Evolutionary conservation across 2,329 filamentous ascomycete species (phyloP), one percentile per base, ranked within the genome.

Genomic region (Amylocarpus encephaloides): DNA sequence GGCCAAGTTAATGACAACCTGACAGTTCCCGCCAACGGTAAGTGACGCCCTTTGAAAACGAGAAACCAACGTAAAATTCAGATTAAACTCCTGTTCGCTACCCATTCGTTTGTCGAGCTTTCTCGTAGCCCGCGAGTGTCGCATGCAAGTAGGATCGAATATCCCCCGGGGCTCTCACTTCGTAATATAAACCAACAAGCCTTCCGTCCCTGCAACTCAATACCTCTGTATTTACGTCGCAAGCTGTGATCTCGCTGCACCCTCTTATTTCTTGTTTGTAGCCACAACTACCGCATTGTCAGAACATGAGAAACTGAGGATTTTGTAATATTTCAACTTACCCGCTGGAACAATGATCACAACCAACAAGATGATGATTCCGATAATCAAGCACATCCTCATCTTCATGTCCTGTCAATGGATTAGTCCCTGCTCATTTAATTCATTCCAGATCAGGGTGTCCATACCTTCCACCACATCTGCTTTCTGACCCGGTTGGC

Each of bases 331-430:
- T 41, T 26, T 9, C 13, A 32, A 16, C 83, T 67, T 82, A 95
- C 92, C 89, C 62, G 86, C 78, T 59, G 93, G 93, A 62, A 97
- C 83, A 66, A 98, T 93, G 69, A 98, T 97, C 70, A 98, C 81
- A 62, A 95, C 75, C 61, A 98, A 80, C 63, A 98, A 78, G 62
- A 97, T 80, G 69, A 97, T 86, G 71, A 98, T 86, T 65, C 91
- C 93, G 52, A 84, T 78, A 67, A 95, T 86, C 63, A 98, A 77
- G 74, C 92, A 97, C 78, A 96, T 93, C 71, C 93, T 85, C 93
- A 98, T 98, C 83, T 97, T 97, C 89, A 96, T 95, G 68, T 97
- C 92, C 80, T 48, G 29, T 51, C 52, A 41, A 48, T 44, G 18
- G 13, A 41, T 42, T 29, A 46, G 38, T 36, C 16, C 39, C 30